Base-by-base conservation (phyloP, 306 rosid genomes). In the Fragaria vesca region DNA sequence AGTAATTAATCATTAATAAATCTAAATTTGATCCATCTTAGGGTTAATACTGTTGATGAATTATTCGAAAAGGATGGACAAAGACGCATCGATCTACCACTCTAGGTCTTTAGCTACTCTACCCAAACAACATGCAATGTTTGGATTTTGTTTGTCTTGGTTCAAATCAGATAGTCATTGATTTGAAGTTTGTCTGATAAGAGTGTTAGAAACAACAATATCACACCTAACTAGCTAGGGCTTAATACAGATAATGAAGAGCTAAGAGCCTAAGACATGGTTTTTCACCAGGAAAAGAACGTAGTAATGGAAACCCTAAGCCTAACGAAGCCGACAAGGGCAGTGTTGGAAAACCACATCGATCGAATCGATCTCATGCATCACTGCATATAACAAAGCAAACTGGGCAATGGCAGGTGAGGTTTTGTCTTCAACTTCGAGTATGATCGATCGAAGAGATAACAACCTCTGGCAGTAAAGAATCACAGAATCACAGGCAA, bases 401-500 rank as follows among this genome's bases (percentile, higher is more conserved):
- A 60, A 28, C 66, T 26, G 71, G 79, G 32, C 57, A 81, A 78
- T 66, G 84, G 75, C 77, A 81, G 80, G 66, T 24, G 38, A 43
- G 84, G 83, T 85, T 38, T 87, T 87, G 90, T 84, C 86, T 86
- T 80, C 71, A 83, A 86, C 91, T 26, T 12, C 0, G 83, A 90
- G 68, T 60, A 60, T 26, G 36, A 26, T 60, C 36, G 43, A 36
- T 34, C 93, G 82, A 84, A 85, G 89, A 91, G 89, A 91, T 93
- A 91, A 91, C 93, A 88, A 91, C 82, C 88, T 93, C 89, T 85
- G 91, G 75, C 91, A 85, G 86, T 86, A 45, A 58, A 78, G 76
- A 85, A 86, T 67, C 86, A 83, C 82, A 83, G 83, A 69, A 85
- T 81, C 80, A 69, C 82, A 84, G 83, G 73, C 88, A 88, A 17